These are phyloP conservation scores for Aspergillus spinulosporus DNA, from an alignment of 2,329 filamentous ascomycete genomes.

Conservation along the genomic window DNA sequence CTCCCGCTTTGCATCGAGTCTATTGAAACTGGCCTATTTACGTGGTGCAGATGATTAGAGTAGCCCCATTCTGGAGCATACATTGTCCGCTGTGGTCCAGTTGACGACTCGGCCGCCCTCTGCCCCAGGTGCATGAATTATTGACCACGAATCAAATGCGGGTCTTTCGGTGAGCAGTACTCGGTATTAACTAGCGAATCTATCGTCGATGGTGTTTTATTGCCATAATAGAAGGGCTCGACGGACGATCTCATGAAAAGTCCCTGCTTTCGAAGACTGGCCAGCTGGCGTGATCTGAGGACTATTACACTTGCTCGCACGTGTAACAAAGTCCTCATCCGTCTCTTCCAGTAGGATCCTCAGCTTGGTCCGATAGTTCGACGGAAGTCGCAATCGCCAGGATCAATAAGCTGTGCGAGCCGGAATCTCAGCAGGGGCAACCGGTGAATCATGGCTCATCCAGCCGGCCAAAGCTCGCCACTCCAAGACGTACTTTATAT, in stretches of 20 bases:
- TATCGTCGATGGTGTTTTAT: not conserved
- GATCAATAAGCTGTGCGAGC: constrained; percentile 5
- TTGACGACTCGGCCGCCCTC: not conserved
- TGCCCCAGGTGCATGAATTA: constrained; percentile 8
- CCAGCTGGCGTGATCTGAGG: not conserved
- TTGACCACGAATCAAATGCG: not conserved
- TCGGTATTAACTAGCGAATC: not conserved
- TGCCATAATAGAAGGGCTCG: not conserved
- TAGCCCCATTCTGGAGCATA: constrained; percentile 3
- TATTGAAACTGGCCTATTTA: constrained; percentile 4
- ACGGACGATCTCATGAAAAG: not conserved
- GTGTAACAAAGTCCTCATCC: not conserved
- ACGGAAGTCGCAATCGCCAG: not conserved
- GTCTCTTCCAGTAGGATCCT: not conserved
- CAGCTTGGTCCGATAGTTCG: not conserved
- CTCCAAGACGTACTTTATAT: not conserved
- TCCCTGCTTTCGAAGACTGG: not conserved
- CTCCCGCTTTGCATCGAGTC: not conserved
- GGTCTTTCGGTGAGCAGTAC: not conserved
- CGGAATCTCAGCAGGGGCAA: not conserved
- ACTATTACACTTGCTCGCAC: not conserved
- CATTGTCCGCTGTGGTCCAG: constrained; percentile 5
- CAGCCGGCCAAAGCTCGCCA: not conserved
- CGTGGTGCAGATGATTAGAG: not conserved
- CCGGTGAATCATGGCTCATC: not conserved